These are phyloP conservation scores for Colletotrichum musicola DNA, from an alignment of 2,329 filamentous ascomycete genomes.

Conservation along the genomic window DNA sequence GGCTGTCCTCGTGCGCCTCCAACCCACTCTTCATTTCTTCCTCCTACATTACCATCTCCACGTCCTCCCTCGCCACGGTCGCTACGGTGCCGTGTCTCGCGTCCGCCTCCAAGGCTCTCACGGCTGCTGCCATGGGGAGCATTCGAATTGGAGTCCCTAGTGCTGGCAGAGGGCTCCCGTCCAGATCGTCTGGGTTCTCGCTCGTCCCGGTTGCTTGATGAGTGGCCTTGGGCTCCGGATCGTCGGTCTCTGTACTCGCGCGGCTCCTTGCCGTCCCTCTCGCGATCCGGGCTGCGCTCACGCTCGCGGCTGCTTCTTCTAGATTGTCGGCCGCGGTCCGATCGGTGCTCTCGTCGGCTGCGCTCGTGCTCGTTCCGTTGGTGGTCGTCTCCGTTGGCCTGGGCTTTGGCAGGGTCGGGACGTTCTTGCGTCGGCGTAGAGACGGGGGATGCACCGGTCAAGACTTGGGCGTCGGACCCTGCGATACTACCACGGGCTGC, in stretches of 20 bases:
- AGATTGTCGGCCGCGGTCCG: slow-evolving; percentile 53
- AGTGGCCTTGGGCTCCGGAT: slow-evolving; percentile 45
- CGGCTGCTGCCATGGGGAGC: slow-evolving; percentile 43
- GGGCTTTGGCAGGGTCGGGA: slow-evolving; percentile 56
- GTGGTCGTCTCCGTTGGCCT: slow-evolving; percentile 53
- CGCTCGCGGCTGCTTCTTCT: slow-evolving; percentile 56
- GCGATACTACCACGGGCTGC: slow-evolving; percentile 59
- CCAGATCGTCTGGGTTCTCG: slow-evolving; percentile 44
- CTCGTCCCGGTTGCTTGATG: slow-evolving; percentile 42
- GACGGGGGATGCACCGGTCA: slow-evolving; percentile 66
- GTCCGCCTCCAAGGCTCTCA: slow-evolving; percentile 28
- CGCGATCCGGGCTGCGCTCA: slow-evolving; percentile 62
- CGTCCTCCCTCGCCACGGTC: slow-evolving; percentile 41
- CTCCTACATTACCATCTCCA: slow-evolving; percentile 44
- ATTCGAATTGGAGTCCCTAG: slow-evolving; percentile 29
- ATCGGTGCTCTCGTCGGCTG: slow-evolving; percentile 57
- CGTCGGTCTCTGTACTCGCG: slow-evolving; percentile 60
- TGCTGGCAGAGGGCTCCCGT: slow-evolving; percentile 35
- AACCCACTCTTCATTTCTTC: slow-evolving; percentile 40
- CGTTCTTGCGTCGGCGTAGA: slow-evolving; percentile 64
- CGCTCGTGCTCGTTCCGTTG: slow-evolving; percentile 58
- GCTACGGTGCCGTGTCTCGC: slow-evolving; percentile 47
- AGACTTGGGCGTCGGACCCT: slow-evolving; percentile 68
- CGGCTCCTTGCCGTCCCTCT: slow-evolving; percentile 60
- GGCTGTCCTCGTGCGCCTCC: slow-evolving; percentile 32